Evolutionary conservation across 805 yeast genomes (phyloP).

Genomic region (Wickerhamia fluorescens): DNA sequence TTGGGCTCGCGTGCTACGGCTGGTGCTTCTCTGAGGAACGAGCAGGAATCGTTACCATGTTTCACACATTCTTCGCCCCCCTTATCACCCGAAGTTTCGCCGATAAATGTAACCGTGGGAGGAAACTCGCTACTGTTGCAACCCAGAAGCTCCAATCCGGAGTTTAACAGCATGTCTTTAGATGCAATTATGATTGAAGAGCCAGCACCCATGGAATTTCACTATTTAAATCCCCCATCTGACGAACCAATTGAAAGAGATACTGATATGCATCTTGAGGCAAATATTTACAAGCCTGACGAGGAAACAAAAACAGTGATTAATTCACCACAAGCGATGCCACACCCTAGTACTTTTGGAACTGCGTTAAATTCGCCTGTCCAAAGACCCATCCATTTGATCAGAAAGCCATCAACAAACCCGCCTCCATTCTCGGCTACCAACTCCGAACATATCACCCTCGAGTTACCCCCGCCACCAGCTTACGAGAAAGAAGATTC

Average conservation of each 20-base stretch:
- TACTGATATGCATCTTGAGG: slow-evolving; percentile 32
- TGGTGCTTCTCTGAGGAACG: too few relatives aligned
- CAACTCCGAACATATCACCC: slow-evolving; percentile 10
- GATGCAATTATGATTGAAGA: slow-evolving; percentile 12
- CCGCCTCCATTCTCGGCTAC: slow-evolving; percentile 55
- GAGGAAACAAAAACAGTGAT: slow-evolving; percentile 32
- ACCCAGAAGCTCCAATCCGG: slow-evolving; percentile 2
- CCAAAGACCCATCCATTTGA: slow-evolving; percentile 45
- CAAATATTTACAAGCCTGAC: slow-evolving; percentile 50
- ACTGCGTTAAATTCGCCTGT: slow-evolving; percentile 38
- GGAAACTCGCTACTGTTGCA: too few relatives aligned
- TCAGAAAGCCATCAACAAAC: slow-evolving; percentile 48
- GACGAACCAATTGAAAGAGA: slow-evolving; percentile 32
- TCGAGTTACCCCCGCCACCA: slow-evolving; percentile 19
- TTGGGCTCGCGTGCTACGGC: too few relatives aligned
- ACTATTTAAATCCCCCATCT: slow-evolving; percentile 17
- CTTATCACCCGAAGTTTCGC: slow-evolving; percentile 47
- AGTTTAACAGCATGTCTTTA: slow-evolving; percentile 5
- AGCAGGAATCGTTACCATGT: slow-evolving; percentile 12
- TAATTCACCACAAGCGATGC: slow-evolving; percentile 60
- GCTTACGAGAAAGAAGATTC: slow-evolving; percentile 20
- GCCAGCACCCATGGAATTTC: too few relatives aligned
- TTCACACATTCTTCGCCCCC: slow-evolving; percentile 37
- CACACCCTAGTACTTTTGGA: slow-evolving; percentile 32
- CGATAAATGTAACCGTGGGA: slow-evolving; percentile 35